Evolutionary conservation across 768 basidiomycete genomes (phyloP), one percentile per base, ranked within the genome.

Genomic region (Cystofilobasidium bisporidii): DNA sequence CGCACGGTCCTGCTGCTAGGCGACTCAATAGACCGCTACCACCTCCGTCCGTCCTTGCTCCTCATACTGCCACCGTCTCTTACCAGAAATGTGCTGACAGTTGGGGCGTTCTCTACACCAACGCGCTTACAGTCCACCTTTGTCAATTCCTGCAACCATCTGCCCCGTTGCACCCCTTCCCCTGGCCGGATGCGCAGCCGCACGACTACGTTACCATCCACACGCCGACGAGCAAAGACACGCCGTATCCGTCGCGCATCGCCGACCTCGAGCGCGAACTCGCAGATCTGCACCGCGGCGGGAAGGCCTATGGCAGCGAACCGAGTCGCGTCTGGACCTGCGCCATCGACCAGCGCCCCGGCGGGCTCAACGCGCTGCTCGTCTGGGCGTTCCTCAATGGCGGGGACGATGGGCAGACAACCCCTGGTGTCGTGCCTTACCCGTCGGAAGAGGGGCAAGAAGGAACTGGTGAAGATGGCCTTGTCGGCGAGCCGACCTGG

Each of bases 321-420:
- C 45, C 60, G 4, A 57, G 60, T 47, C 24, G 69, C 1, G 57
- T 58, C 17, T 70, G 64, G 64, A 33, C 61, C 6, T 70, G 69
- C 41, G 43, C 41, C 18, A 24, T 64, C 22, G 48, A 64, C 22
- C 26, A 38, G 17, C 53, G 53, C 30, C 28, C 28, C 18, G 53
- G 53, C 17, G 53, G 53, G 3, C 47, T 33, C 14, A 63, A 70
- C 36, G 50, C 56, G 3, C 12, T 55, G 40, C 53, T 70, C 26
- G 50, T 70, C 20, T 70, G 69, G 69, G 64, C 53, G 3, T 70
- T 70, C 50, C 41, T 41, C 45, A 50, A 64, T 26, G 69, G 69
- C 48, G 26, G 61, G 18, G 69, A 70, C 43, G 69, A 70, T 28
- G 69, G 69, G 26, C 30, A 28, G 36, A 56, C 38, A 14, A 65